Evolutionary conservation across 305 asterid genomes (phyloP), one percentile per base, ranked within the genome.

Genomic region (Petunia hybrid): DNA sequence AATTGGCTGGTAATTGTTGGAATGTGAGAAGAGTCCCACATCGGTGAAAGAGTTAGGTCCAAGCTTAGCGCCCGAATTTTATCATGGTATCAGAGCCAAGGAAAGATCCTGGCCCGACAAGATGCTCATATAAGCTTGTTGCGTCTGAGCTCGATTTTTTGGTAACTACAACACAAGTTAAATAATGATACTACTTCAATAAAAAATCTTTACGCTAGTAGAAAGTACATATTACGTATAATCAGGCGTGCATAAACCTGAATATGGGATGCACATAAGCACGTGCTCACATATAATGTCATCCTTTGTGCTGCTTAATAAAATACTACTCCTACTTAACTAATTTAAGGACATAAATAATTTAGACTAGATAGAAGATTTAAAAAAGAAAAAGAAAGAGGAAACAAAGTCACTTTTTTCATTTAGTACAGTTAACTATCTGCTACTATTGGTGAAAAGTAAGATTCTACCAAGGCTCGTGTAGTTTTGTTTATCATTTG

Each of bases 211-310:
- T 22, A 22, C 22, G 22, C 22, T 22, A 22, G 22, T 22, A 22
- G 22, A 22, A 22, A 22, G 22, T 22, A 22, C 22, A 22, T 22
- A 22, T 22, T 22, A 22, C 31, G 31, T 22, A 22, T 22, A 22
- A 22, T 22, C 51, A 73, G 36, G 64, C 64, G 78, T 74, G 48
- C 64, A 38, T 13, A 74, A 74, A 4, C 78, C 78, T 36, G 78
- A 74, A 74, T 35, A 53, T 74, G 78, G 16, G 16, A 56, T 53
- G 64, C 78, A 51, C 78, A 13, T 73, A 73, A 53, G 64, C 78
- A 74, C 64, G 78, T 74, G 78, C 78, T 46, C 38, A 51, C 64
- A 36, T 36, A 74, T 51, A 53, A 51, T 51, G 46, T 2, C 8
- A 74, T 74, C 78, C 78, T 74, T 74, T 36, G 63, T 53, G 78